phyloP scores from a whole-genome alignment of 306 rosid species.

The Trichosanthes cucumerina region DNA sequence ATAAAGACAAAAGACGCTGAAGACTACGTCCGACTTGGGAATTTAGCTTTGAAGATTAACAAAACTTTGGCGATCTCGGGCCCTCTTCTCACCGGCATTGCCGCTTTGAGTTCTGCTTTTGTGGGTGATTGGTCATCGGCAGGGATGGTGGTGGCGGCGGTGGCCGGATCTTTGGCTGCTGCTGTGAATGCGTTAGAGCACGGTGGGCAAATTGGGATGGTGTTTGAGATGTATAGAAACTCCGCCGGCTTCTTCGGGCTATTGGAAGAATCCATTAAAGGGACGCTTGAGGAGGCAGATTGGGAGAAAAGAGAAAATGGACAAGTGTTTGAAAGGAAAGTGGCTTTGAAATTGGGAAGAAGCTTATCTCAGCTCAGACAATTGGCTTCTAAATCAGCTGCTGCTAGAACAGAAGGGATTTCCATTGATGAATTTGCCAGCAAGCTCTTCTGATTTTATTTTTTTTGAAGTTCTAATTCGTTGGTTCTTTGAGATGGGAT shows the following conservation, averaged over 20 bases:
- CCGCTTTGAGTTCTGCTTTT: conserved; percentile 42
- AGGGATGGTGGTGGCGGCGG: conserved; percentile 26
- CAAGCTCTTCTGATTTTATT: conserved; percentile 33
- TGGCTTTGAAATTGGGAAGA: conserved; percentile 54
- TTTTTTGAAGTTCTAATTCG: not conserved
- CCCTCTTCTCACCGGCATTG: conserved; percentile 60
- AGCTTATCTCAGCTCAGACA: conserved; percentile 38
- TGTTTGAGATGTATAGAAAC: conserved; percentile 55
- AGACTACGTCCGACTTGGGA: conserved; percentile 63
- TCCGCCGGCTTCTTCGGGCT: conserved; percentile 40
- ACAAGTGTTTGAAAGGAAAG: conserved; percentile 38
- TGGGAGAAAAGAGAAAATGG: conserved; percentile 57
- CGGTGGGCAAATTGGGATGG: conserved; percentile 66
- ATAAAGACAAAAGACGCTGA: conserved; percentile 43
- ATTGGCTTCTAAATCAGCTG: conserved; percentile 37
- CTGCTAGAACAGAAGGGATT: conserved; percentile 26
- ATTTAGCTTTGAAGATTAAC: conserved; percentile 40
- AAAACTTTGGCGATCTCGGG: conserved; percentile 52
- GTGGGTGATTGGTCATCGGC: conserved; percentile 25
- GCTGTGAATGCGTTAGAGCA: conserved; percentile 44
- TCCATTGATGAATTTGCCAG: conserved; percentile 52
- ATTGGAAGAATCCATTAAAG: conserved; percentile 31
- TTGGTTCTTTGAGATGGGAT: not conserved
- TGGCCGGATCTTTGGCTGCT: conserved; percentile 45
- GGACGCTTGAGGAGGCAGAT: conserved; percentile 35